phyloP scores from a whole-genome alignment of 805 yeast genomes.

The Saccharomycopsis javanensis region DNA sequence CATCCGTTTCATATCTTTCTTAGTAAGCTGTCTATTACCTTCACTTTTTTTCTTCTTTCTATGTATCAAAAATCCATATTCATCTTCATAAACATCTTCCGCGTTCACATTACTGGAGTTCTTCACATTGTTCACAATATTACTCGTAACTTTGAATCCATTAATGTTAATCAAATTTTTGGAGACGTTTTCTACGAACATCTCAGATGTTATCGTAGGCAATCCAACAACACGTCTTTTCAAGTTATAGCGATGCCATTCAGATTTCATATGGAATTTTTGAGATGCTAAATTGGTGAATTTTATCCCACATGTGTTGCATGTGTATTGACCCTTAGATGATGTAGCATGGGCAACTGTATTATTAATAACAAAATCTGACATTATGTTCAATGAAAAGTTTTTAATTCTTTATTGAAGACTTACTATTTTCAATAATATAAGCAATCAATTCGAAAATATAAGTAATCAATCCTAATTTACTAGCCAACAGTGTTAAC shows the following conservation, averaged over 20 bases:
- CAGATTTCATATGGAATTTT: slow-evolving; percentile 90
- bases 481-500: no score
- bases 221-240: slow-evolving; percentile 85
- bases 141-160: neutral
- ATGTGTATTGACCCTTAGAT: slow-evolving; percentile 36
- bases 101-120: neutral
- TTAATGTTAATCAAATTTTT: neutral
- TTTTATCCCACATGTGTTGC: slow-evolving; percentile 80
- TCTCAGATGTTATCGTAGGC: slow-evolving; percentile 60
- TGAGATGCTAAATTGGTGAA: slow-evolving; percentile 80
- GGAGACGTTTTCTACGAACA: slow-evolving; percentile 47
- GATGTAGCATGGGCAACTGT: neutral
- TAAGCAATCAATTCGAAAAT: neutral
- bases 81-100: slow-evolving; percentile 32
- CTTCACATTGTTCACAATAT: slow-evolving; percentile 7
- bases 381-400: neutral
- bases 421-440: no score
- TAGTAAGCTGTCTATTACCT: slow-evolving; percentile 29
- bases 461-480: no score
- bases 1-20: slow-evolving; percentile 30
- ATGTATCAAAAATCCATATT: slow-evolving; percentile 40
- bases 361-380: neutral
- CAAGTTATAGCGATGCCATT: slow-evolving; percentile 95
- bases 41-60: slow-evolving; percentile 23
- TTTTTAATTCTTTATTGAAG: no score